These are phyloP conservation scores for Macrotyloma uniflorum DNA, from an alignment of 306 rosid species.

Conservation along the genomic window DNA sequence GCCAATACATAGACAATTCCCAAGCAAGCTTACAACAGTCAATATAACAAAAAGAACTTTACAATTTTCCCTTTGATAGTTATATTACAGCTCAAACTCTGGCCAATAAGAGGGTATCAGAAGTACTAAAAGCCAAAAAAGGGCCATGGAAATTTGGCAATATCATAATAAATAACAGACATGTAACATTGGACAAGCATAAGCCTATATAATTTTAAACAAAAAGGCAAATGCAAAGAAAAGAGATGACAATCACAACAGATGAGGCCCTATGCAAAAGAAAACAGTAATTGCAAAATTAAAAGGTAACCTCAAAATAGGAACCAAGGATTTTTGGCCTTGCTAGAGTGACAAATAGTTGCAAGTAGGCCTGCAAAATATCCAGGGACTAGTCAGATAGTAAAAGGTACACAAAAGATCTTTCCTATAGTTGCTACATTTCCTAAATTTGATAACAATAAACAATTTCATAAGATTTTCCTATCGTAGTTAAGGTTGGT, in stretches of 20 bases:
- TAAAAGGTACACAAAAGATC: background rate
- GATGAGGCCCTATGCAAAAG: background rate
- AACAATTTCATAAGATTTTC: background rate
- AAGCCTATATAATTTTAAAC: slow-evolving; percentile 25
- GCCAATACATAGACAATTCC: background rate
- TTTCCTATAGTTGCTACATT: background rate
- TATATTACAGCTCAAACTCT: background rate
- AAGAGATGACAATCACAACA: background rate
- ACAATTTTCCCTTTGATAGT: background rate
- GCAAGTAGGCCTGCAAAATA: background rate
- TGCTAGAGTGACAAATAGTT: background rate
- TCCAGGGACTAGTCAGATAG: background rate
- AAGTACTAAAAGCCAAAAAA: slow-evolving; percentile 19
- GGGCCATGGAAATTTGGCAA: background rate
- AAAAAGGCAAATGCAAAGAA: slow-evolving; percentile 8
- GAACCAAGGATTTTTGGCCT: background rate
- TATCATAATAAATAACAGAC: too few species aligned
- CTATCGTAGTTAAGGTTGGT: background rate
- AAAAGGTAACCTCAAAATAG: slow-evolving; percentile 80
- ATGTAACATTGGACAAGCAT: slow-evolving; percentile 25
- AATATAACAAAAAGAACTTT: background rate
- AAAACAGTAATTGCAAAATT: slow-evolving; percentile 28
- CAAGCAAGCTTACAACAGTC: background rate
- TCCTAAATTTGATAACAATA: background rate
- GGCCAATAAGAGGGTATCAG: slow-evolving; percentile 19